Conservation (phyloP, 192 early-diverging fungal genomes). For the Piromyces finnis region DNA sequence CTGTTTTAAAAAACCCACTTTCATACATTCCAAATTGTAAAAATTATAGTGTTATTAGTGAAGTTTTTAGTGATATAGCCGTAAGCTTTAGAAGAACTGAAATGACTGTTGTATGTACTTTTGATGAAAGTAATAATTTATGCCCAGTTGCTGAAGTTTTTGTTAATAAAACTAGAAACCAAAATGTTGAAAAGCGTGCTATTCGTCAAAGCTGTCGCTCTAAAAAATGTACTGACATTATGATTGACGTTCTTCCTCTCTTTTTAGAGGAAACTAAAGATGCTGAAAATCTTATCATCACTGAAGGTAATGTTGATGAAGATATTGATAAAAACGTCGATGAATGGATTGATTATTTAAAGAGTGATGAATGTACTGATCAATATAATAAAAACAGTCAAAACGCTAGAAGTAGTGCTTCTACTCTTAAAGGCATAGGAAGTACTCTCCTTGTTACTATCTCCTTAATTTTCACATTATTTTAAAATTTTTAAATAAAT, state of each 20-base stretch:
- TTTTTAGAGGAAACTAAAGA: neutral
- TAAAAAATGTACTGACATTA: neutral
- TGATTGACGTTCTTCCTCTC: neutral
- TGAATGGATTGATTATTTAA: neutral
- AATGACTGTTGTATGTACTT: neutral
- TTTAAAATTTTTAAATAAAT: too few relatives aligned
- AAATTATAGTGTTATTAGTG: neutral
- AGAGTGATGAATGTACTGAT: neutral
- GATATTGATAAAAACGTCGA: neutral
- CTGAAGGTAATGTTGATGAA: neutral
- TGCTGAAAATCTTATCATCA: neutral
- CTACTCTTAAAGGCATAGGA: too few relatives aligned
- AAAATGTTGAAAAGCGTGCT: neutral
- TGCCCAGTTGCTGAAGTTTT: neutral
- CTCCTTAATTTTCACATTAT: too few relatives aligned
- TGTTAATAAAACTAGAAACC: neutral
- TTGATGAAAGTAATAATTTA: neutral
- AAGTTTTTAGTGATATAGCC: neutral
- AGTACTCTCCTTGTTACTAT: too few relatives aligned
- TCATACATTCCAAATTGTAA: neutral
- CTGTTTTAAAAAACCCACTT: neutral
- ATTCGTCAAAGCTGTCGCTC: neutral
- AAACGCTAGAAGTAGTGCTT: too few relatives aligned
- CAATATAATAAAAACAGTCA: neutral
- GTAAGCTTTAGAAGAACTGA: neutral